Evolutionary conservation across 345 rosid species (phyloP), one percentile per base, ranked within the genome.

Genomic region (Angophora floribunda): DNA sequence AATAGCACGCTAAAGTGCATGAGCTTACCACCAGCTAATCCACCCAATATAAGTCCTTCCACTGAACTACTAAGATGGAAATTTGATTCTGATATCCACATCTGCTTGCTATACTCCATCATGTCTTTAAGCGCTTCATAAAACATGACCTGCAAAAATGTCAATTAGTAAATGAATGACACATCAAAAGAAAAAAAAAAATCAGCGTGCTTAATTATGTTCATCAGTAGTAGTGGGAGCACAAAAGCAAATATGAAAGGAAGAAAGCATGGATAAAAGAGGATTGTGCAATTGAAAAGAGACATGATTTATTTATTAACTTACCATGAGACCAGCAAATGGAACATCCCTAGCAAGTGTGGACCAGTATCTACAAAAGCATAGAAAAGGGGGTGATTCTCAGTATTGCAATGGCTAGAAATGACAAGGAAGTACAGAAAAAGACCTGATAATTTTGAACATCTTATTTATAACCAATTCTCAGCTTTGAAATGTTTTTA

Each of bases 271-370:
- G 88, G 92, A 87, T 21, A 15, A 85, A 75, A 22, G 49, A 36
- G 14, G 49, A 75, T 41, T 19, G 24, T 49, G 82, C 82, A 75
- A 75, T 75, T 36, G 82, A 75, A 41, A 75, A 75, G 45, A 12
- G 49, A 19, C 26, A 36, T 44, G 49, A 75, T 41, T 75, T 75
- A 75, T 75, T 36, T 75, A 75, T 75, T 36, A 75, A 75, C 49
- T 45, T 91, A 97, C 99, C 99, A 97, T 96, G 78, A 97, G 95
- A 89, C 99, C 99, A 82, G 99, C 98, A 93, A 96, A 96, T 85
- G 99, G 99, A 45, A 97, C 96, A 93, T 97, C 99, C 93, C 99
- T 95, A 47, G 96, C 99, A 87, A 97, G 94, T 53, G 99, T 97
- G 88, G 99, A 97, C 94, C 96, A 89, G 90, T 95, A 97, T 89